Base-by-base conservation (phyloP, 305 asterid species). In the Galium porrigens region DNA sequence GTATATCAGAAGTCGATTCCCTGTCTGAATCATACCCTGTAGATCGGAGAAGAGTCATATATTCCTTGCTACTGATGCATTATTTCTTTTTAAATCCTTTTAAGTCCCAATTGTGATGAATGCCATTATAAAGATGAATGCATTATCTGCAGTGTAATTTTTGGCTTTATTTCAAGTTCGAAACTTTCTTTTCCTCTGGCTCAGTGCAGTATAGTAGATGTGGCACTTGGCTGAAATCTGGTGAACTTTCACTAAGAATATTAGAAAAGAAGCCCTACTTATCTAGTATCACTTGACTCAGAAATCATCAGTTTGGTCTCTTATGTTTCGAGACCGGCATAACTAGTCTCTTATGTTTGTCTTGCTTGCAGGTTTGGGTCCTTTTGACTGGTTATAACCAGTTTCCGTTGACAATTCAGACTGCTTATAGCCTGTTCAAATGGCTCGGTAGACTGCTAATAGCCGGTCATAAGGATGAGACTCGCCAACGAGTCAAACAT, bases 1-100 rank as follows among this genome's bases (percentile, higher is more conserved):
- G 73, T 70, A 54, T 41, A 63, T 70, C 41, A 55, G 58, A 70
- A 54, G 68, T 54, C 20, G 6, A 30, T 53, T 62, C 55, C 73
- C 54, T 62, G 64, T 62, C 27, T 30, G 54, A 62, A 54, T 49
- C 42, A 18, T 39, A 12, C n/a, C 46, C 25, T 33, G 67, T 34
- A 69, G 53, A 17, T 53, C n/a, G 11, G 46, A 41, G 46, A 52
- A 56, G 68, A 56, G 51, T 30, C 29, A 25, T 22, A 8, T 9
- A 54, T 25, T 54, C 59, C 15, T 20, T 25, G 33, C 32, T 20
- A 54, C 25, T 0, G 14, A 54, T 25, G 59, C 59, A 20, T 54
- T 54, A 8, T 11, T 22, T 54, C n/a, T 22, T 29, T 25, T 11
- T 20, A 1, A 20, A 54, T 29, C 59, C 34, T 25, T 54, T 54